Conservation (phyloP, 2,329 filamentous ascomycete genomes). For the Aspergillus flavus region DNA sequence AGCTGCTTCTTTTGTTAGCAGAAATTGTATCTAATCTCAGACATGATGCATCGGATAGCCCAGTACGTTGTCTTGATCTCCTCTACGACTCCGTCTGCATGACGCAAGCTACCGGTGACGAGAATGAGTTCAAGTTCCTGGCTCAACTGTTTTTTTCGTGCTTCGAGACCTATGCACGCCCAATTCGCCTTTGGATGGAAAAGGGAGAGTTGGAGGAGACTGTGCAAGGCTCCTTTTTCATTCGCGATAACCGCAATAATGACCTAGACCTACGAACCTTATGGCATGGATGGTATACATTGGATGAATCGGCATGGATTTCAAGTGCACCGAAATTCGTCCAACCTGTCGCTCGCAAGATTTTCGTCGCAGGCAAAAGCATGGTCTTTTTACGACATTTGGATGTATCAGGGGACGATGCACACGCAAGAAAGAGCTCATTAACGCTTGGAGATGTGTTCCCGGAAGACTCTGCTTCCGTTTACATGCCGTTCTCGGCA, state of each 20-base stretch:
- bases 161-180: constrained; percentile 78
- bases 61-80: constrained; percentile 77
- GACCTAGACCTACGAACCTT: constrained; percentile 63
- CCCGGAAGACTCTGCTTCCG: constrained; percentile 42
- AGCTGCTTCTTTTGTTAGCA: constrained; percentile 63
- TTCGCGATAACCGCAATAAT: constrained; percentile 61
- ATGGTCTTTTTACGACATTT: constrained; percentile 80
- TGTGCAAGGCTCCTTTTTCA: constrained; percentile 73
- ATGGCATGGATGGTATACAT: constrained; percentile 74
- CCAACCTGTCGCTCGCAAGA: constrained; percentile 66
- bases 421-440: constrained; percentile 39
- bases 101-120: constrained; percentile 70
- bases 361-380: constrained; percentile 87
- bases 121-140: constrained; percentile 63
- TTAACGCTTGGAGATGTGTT: constrained; percentile 33
- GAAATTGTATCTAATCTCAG: constrained; percentile 63
- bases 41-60: constrained; percentile 44
- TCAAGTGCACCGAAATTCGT: constrained; percentile 76
- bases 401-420: constrained; percentile 44
- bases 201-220: constrained; percentile 66
- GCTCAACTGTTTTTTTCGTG: constrained; percentile 76
- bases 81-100: constrained; percentile 71
- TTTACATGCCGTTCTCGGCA: constrained; percentile 57
- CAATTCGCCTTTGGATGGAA: constrained; percentile 83
- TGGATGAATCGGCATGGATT: constrained; percentile 60